Evolutionary conservation across 1,139 yeast species (phyloP).

Genomic region (Hemisphaericaspora xylanilytica): DNA sequence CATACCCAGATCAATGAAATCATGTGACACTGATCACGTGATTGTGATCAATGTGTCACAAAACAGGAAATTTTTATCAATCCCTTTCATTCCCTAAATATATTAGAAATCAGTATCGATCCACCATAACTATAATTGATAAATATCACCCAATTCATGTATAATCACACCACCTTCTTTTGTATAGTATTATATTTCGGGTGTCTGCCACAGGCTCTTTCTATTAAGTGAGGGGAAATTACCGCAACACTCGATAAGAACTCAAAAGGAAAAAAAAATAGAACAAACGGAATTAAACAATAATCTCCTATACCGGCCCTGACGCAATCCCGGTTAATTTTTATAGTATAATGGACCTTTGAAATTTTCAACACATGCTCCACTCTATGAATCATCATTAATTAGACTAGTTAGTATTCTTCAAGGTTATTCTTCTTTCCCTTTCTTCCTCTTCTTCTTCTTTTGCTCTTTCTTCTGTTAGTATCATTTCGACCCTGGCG

Average conservation of each 20-base stretch:
- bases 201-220: too few species aligned
- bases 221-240: not conserved
- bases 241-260: too few species aligned
- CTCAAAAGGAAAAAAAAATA: not conserved
- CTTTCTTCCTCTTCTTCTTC: conserved; percentile 1
- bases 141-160: too few species aligned
- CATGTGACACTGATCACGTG: not conserved
- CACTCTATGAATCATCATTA: not conserved
- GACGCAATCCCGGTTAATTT: not conserved
- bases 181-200: too few species aligned
- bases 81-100: too few species aligned
- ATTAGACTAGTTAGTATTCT: conserved; percentile 5
- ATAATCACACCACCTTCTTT: too few species aligned
- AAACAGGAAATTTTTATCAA: not conserved
- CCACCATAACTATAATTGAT: too few species aligned
- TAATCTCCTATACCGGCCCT: not conserved
- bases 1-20: not conserved
- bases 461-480: not conserved
- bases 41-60: not conserved
- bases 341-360: not conserved
- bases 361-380: conserved; percentile 2
- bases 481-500: too few species aligned
- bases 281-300: not conserved
- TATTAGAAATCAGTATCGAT: too few species aligned
- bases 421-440: not conserved